Evolutionary conservation across 1,139 yeast species (phyloP).

Genomic region (Yamadazyma conglobata): DNA sequence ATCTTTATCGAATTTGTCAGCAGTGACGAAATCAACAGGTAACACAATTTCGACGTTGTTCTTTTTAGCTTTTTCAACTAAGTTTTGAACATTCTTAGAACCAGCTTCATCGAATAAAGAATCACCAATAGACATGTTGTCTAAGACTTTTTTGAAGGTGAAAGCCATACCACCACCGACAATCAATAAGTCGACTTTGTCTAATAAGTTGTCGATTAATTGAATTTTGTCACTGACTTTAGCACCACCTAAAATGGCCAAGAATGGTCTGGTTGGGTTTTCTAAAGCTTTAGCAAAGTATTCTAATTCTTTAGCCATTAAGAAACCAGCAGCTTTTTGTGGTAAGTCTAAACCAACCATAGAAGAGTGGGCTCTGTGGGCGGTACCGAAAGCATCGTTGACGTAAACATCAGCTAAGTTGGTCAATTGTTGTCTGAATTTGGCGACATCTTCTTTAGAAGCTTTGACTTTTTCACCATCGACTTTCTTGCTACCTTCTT

Average conservation of each 20-base stretch:
- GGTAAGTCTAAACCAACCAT: conserved; percentile 95
- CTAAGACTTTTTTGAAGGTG: conserved; percentile 91
- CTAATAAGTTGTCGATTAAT: conserved; percentile 91
- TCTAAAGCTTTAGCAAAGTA: conserved; percentile 97
- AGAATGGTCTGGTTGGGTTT: conserved; percentile 94
- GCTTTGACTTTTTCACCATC: conserved; percentile 93
- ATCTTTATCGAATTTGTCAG: conserved; percentile 87
- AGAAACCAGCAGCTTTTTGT: conserved; percentile 95
- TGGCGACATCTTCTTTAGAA: conserved; percentile 71
- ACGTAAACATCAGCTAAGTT: conserved; percentile 91
- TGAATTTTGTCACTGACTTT: conserved; percentile 97
- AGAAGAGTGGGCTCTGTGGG: conserved; percentile 98
- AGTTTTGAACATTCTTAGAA: conserved; percentile 84
- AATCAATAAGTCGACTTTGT: conserved; percentile 88
- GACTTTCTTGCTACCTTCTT: conserved; percentile 75
- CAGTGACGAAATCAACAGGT: conserved; percentile 93
- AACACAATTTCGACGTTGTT: conserved; percentile 87
- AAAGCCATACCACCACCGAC: conserved; percentile 99
- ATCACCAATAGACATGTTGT: conserved; percentile 80
- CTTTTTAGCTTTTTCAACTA: conserved; percentile 91
- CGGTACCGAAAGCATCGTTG: conserved; percentile 97
- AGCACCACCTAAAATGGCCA: conserved; percentile 98
- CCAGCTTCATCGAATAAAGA: conserved; percentile 91
- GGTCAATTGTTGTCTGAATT: conserved; percentile 84
- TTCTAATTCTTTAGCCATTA: conserved; percentile 92